Evolutionary conservation across 805 yeast genomes (phyloP), one percentile per base, ranked within the genome.

Genomic region (Candida broadrunensis): DNA sequence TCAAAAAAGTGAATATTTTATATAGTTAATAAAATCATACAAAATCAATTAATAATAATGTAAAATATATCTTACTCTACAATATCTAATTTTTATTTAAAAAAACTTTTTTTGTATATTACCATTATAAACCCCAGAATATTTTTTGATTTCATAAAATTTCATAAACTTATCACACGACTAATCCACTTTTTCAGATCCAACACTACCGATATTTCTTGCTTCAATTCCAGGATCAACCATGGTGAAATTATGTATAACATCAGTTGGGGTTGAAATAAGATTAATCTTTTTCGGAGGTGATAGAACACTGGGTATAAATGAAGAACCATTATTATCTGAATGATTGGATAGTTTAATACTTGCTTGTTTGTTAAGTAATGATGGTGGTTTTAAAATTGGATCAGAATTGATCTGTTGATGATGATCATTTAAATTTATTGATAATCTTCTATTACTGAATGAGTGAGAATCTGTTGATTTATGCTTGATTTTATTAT

Each of bases 351-450:
- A 6, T 29, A 29, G 13, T 29, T 29, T 29, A 5, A 29, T 15
- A 29, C 32, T 29, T n/a, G 71, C 71, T 35, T 50, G 56, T 41
- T 61, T 66, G 45, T 69, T 68, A 19, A 68, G 55, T 26, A 68
- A 50, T 3, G 68, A 65, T 8, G 49, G 43, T 37, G 49, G 43
- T 37, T 51, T 57, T 20, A 54, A 42, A 8, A 34, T 38, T 27
- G 38, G 39, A 31, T 35, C 50, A 27, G 36, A 26, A 11, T 26
- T 8, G 14, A 5, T 6, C 18, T 29, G 32, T 8, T 5, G 5
- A 9, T 6, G 29, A 29, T 18, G 24, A 19, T 41, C 44, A 14
- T 38, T 39, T n/a, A 50, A 36, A 19, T 44, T 45, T 13, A 50
- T 43, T 12, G 56, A 48, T 13, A 55, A 35, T 34, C 53, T 46